Evolutionary conservation across 2,329 filamentous ascomycete genomes (phyloP).

Genomic region (Verticillium tricorpus): DNA sequence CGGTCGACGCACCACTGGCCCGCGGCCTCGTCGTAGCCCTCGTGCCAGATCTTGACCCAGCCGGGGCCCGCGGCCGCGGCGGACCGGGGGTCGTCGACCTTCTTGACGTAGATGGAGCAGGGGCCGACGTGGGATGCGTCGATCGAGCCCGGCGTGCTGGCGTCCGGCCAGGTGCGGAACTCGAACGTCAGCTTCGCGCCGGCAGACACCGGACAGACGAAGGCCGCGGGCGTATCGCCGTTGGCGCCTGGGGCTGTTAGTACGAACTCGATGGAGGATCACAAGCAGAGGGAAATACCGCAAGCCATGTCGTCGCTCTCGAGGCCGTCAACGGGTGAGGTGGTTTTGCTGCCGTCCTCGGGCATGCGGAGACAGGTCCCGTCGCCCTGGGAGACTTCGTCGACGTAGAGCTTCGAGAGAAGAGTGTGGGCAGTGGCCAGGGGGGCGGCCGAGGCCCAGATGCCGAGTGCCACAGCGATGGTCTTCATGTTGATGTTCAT

Average conservation of each 20-base stretch:
- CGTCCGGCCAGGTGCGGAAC: slow-evolving; percentile 58
- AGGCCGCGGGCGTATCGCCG: slow-evolving; percentile 30
- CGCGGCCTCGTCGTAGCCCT: slow-evolving; percentile 54
- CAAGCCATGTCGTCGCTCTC: slow-evolving; percentile 64
- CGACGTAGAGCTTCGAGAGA: slow-evolving; percentile 60
- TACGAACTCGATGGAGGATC: background rate
- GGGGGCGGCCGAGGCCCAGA: slow-evolving; percentile 29
- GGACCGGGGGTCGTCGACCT: slow-evolving; percentile 50
- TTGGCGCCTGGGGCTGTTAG: slow-evolving; percentile 5
- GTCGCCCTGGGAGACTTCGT: slow-evolving; percentile 62
- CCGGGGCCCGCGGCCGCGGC: slow-evolving; percentile 56
- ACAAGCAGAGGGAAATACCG: slow-evolving; percentile 40
- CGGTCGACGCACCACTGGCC: slow-evolving; percentile 66
- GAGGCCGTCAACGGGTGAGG: slow-evolving; percentile 53
- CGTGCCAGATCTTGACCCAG: slow-evolving; percentile 77
- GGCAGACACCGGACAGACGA: slow-evolving; percentile 42
- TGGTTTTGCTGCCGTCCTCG: slow-evolving; percentile 44
- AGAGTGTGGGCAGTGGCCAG: slow-evolving; percentile 52
- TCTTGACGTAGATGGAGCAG: slow-evolving; percentile 71
- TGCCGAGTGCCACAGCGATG: slow-evolving; percentile 22
- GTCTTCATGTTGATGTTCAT: slow-evolving; percentile 31
- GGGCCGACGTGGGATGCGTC: slow-evolving; percentile 62
- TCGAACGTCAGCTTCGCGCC: slow-evolving; percentile 60
- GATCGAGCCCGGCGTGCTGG: slow-evolving; percentile 47
- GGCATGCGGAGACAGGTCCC: slow-evolving; percentile 69